Base-by-base conservation (phyloP, 2,329 filamentous ascomycete genomes). In the Ophiostoma sp. region DNA sequence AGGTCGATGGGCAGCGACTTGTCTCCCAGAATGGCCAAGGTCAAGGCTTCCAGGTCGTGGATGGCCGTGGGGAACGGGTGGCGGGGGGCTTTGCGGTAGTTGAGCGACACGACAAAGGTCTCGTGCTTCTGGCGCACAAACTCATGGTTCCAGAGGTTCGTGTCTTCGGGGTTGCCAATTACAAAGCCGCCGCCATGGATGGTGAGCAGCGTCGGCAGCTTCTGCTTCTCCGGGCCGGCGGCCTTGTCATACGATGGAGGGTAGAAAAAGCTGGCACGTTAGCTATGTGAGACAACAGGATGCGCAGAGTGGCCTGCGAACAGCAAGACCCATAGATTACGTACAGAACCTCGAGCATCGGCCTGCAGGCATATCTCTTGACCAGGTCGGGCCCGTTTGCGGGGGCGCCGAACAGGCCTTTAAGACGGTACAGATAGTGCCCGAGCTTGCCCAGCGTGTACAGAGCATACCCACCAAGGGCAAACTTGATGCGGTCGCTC, bases 131-230 rank as follows among this genome's bases (percentile, higher is more conserved):
- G 71, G 66, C 78, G 75, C 38, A 81, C 76, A 71, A 83, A 82
- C 68, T 73, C 71, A 52, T 74, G 74, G 74, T 81, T 83, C 76
- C 82, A 82, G n/a, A 72, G 72, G 74, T 84, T 81, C 72, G 83
- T 81, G 60, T 80, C 74, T 64, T 75, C 69, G 0, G 82, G 78
- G 27, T 77, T 72, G 74, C 80, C 78, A 60, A 85, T 41, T 41
- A 77, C 76, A 73, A 82, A 84, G 52, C 82, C 82, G 69, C 83
- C 82, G 67, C 83, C 83, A 71, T 86, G 84, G 72, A 84, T 78
- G 67, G 81, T 79, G 62, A 86, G 75, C 63, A 84, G 76, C 2
- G 80, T 76, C 1, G 83, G 81, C 8, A 80, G 75, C 6, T 73
- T 74, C 0, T 70, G 58, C 45, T 65, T 41, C 18, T 65, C 14